Evolutionary conservation across 140 eudicot genomes (phyloP).

Genomic region (Cichorium intybus): DNA sequence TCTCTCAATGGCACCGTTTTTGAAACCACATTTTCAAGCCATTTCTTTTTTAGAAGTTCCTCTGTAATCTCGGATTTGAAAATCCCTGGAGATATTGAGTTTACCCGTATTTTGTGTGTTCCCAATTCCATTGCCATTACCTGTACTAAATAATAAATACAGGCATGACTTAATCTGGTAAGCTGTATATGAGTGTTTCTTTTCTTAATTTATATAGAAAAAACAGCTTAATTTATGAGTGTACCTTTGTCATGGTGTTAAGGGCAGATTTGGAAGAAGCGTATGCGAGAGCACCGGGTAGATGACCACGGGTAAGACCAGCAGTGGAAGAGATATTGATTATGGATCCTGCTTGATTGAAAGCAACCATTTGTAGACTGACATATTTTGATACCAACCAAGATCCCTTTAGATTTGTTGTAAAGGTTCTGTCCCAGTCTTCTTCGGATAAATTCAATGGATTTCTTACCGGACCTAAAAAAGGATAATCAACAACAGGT

Average conservation of each 20-base stretch:
- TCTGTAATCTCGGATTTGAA: constrained; percentile 58
- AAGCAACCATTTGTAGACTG: constrained; percentile 53
- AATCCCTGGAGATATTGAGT: constrained; percentile 49
- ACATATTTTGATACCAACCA: constrained; percentile 87
- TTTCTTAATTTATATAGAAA: no score
- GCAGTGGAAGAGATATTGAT: constrained; percentile 70
- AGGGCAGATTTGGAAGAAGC: constrained; percentile 58
- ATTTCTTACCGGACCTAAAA: constrained; percentile 48
- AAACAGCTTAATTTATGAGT: background rate
- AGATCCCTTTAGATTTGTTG: constrained; percentile 60
- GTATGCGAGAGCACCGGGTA: constrained; percentile 64
- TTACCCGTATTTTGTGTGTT: constrained; percentile 48
- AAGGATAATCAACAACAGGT: no score
- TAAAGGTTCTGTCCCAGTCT: constrained; percentile 53
- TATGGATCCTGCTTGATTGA: constrained; percentile 60
- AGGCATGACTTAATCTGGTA: background rate
- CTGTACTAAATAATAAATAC: constrained; percentile 25
- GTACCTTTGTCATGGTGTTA: constrained; percentile 68
- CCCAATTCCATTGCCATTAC: constrained; percentile 65
- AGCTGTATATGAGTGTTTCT: background rate
- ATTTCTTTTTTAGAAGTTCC: constrained; percentile 41
- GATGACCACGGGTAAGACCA: constrained; percentile 68
- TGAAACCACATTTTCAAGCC: constrained; percentile 40
- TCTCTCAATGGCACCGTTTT: constrained; percentile 41
- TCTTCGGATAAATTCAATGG: constrained; percentile 58